Evolutionary conservation across 2,329 filamentous ascomycete genomes (phyloP), one percentile per base, ranked within the genome.

Genomic region (Hymenotorrendiella dingleyae): DNA sequence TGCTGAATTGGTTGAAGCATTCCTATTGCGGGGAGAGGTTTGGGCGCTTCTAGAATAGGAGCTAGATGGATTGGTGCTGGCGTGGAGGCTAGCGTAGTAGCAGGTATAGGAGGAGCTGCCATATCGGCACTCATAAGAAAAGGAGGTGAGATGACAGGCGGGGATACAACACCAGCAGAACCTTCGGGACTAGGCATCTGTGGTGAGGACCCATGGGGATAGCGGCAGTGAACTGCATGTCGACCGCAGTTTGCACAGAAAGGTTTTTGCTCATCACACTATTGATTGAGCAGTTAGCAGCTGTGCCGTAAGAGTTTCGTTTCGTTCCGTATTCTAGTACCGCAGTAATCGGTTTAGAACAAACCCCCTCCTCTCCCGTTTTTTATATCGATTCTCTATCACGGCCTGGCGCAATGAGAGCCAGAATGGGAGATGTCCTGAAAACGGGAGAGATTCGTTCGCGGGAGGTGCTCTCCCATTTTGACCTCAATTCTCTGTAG

Each of bases 181-280:
- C 22, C 4, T n/a, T 35, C 37, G 3, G 37, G 37, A 37, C 43
- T 45, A 10, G 21, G 28, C 7, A 28, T n/a, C n/a, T 27, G 14
- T 10, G 17, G 32, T 11, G 42, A 10, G 3, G 17, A n/a, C 10
- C 16, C 19, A 23, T 36, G 26, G 6, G 40, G 34, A 14, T 36
- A 45, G 4, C 38, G 19, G 30, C 43, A 45, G n/a, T 22, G 32
- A 20, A 34, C 28, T 16, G 30, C 21, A 17, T 45, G 43, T 26
- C 37, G 29, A 12, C 19, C 45, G 40, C 63, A 66, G 28, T 62
- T 61, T 10, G 60, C 46, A 36, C 63, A 66, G 4, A 62, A 62
- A 19, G 63, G 63, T 2, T 62, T 62, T 46, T 57, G 52, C 22
- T 66, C 63, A 22, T 66, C 63, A 39, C 63, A 66, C 62, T 65